Conservation (phyloP, 208 protist genomes). For the Acanthamoeba royreba region DNA sequence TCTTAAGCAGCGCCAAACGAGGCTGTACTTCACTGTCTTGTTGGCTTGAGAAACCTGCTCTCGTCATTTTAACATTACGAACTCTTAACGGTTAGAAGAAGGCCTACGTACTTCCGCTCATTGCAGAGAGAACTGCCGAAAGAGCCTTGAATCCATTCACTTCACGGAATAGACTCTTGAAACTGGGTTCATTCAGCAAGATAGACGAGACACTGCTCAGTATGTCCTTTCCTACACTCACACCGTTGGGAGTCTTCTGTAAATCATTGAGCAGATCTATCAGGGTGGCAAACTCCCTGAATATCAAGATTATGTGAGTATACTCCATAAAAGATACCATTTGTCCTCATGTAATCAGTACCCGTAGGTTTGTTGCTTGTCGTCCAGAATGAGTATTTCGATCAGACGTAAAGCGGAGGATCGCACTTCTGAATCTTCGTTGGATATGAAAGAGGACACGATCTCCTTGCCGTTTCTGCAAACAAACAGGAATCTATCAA, state of each 20-base stretch:
- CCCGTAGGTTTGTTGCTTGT: neutral
- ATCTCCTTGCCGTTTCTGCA: constrained; percentile 9
- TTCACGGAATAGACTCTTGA: neutral
- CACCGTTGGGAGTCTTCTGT: neutral
- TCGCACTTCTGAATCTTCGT: neutral
- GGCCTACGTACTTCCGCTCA: neutral
- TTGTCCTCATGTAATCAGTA: neutral
- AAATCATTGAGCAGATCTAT: neutral
- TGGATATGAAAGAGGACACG: constrained; percentile 3
- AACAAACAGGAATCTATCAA: neutral
- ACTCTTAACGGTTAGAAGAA: neutral
- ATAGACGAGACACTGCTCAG: neutral
- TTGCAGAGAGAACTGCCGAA: neutral
- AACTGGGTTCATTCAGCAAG: neutral
- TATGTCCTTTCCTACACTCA: neutral
- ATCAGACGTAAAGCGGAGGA: neutral
- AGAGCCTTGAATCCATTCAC: neutral
- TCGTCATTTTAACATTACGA: too few species aligned
- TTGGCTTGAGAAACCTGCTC: neutral
- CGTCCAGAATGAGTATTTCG: constrained; percentile 31
- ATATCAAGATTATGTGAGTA: neutral
- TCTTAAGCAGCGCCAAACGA: neutral
- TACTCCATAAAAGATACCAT: too few species aligned
- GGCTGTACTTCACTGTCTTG: neutral
- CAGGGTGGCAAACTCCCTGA: constrained; percentile 33